A percentile compares a stretch with the other conserved stretches of the same genome.
Conservation (phyloP, 352 stramenopile genomes). For the Globisporangium carolinianum region DNA sequence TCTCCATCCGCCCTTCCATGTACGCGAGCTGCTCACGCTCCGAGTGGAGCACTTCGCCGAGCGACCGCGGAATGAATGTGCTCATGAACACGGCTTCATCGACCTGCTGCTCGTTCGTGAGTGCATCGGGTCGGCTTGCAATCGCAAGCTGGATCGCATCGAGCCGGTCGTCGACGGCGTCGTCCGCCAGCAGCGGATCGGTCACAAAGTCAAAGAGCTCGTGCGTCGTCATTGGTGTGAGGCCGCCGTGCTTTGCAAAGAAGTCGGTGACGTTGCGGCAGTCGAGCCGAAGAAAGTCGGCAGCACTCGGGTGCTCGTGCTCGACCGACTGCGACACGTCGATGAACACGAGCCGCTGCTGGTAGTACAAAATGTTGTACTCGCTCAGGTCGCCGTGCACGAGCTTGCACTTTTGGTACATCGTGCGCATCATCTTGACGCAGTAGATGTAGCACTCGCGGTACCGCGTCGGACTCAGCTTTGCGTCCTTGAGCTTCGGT, state of each 20-base stretch:
- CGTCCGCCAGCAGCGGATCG: slow-evolving; percentile 50
- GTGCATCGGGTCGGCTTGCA: slow-evolving; percentile 48
- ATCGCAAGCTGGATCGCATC: slow-evolving; percentile 88
- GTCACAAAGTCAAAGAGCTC: slow-evolving; percentile 98
- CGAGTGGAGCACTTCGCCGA: slow-evolving; percentile 91
- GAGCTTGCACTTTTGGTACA: slow-evolving; percentile 53
- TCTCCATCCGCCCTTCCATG: slow-evolving; percentile 82
- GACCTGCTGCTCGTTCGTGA: slow-evolving; percentile 78
- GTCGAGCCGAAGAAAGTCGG: slow-evolving; percentile 51
- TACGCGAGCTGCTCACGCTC: slow-evolving; percentile 84
- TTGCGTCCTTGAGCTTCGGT: slow-evolving; percentile 37
- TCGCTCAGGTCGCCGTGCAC: slow-evolving; percentile 41
- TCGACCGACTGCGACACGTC: slow-evolving; percentile 83
- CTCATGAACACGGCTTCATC: slow-evolving; percentile 93
- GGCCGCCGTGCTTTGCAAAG: slow-evolving; percentile 75
- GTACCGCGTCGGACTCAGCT: slow-evolving; percentile 33
- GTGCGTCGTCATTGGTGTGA: slow-evolving; percentile 92
- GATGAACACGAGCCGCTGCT: slow-evolving; percentile 66
- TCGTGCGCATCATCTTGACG: slow-evolving; percentile 24
- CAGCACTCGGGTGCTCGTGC: slow-evolving; percentile 36
- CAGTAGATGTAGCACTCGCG: slow-evolving; percentile 29
- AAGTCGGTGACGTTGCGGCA: slow-evolving; percentile 59
- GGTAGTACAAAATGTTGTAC: slow-evolving; percentile 73
- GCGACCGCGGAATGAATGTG: slow-evolving; percentile 91
- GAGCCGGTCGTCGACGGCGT: slow-evolving; percentile 82